A percentile compares a stretch with the other conserved stretches of the same genome.
Conservation (phyloP, 495 filamentous ascomycete genomes). For the Baudoinia panamericana region DNA sequence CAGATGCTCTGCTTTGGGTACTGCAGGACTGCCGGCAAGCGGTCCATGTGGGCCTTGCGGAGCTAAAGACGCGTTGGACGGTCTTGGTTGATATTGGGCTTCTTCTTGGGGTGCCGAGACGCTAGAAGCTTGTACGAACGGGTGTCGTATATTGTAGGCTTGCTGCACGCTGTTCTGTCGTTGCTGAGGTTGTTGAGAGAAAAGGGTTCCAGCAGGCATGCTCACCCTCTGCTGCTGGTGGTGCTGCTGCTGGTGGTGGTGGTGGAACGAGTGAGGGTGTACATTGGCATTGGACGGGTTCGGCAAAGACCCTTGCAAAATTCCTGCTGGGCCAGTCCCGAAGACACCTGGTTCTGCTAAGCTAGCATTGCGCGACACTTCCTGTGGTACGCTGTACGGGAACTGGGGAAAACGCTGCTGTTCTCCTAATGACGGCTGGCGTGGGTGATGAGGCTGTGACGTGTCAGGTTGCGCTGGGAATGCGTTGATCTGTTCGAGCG, state of each 20-base stretch:
- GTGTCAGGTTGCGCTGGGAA: conserved; percentile 13
- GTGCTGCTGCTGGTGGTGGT: conserved; percentile 3
- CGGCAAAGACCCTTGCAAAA: conserved; percentile 1
- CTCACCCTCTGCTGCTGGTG: conserved; percentile 5
- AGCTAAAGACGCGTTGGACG: conserved; percentile 1
- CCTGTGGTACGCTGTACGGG: conserved; percentile 12
- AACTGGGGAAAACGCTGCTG: conserved; percentile 15
- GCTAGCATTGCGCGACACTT: conserved; percentile 20
- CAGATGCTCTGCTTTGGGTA: conserved; percentile 44
- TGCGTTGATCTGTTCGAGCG: conserved; percentile 15
- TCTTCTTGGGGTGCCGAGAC: no score
- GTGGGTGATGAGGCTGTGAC: conserved; percentile 14
- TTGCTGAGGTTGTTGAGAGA: no score
- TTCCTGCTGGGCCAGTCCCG: conserved; percentile 1
- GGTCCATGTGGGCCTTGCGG: conserved; percentile 21
- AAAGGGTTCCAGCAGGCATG: conserved; percentile 5
- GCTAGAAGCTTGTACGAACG: no score
- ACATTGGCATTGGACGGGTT: no score
- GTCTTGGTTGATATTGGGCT: no score
- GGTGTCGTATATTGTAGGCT: no score
- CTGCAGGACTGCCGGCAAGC: conserved; percentile 31
- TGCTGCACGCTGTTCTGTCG: conserved; percentile 2
- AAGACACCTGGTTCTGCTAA: conserved; percentile 16
- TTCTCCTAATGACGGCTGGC: conserved; percentile 7
- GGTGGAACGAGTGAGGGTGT: conserved; percentile 1